Evolutionary conservation across 2,329 filamentous ascomycete genomes (phyloP), one percentile per base, ranked within the genome.

Genomic region (Ustulina deusta): DNA sequence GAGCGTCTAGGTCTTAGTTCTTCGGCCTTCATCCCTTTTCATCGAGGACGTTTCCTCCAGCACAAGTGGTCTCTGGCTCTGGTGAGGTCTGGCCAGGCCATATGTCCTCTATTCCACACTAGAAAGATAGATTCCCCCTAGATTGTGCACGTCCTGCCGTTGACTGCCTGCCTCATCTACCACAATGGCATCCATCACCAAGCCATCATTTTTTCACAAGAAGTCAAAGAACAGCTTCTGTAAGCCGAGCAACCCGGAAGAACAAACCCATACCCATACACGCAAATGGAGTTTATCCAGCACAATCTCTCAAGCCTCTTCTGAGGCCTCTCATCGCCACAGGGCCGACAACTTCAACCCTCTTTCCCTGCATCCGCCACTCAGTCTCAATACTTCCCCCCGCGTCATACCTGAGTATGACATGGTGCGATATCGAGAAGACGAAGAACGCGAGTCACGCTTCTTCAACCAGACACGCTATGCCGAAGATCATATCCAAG

Each of bases 311-410:
- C 70, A 72, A 10, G 44, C 68, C 51, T 77, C 76, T 1, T 74
- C 76, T 7, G 72, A 71, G 11, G 60, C 59, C 17, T 71, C 71
- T 20, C 72, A 69, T 42, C 65, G 71, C 42, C 70, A 57, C 15
- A 62, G 63, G 6, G 27, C 42, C 29, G 55, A 67, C 46, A 64
- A 66, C 22, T 76, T 72, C 65, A 73, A 78, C 57, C 77, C 77
- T 44, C 73, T 78, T 9, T 77, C 76, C 4, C 54, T 76, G 42
- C 77, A 78, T 56, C 77, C 77, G 9, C 77, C 77, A 25, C 61
- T 78, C 13, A 69, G 66, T 32, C 66, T 78, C 40, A 78, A 78
- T 69, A 70, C 75, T 6, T 77, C 76, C 42, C 77, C 77, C 9
- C 63, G 74, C 40, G 69, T 76, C 49, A 65, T 74, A 11, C 70